A percentile compares a stretch with the other conserved stretches of the same genome.
Conservation (phyloP, 2,329 filamentous ascomycete species). For the Cercospora beticola region DNA sequence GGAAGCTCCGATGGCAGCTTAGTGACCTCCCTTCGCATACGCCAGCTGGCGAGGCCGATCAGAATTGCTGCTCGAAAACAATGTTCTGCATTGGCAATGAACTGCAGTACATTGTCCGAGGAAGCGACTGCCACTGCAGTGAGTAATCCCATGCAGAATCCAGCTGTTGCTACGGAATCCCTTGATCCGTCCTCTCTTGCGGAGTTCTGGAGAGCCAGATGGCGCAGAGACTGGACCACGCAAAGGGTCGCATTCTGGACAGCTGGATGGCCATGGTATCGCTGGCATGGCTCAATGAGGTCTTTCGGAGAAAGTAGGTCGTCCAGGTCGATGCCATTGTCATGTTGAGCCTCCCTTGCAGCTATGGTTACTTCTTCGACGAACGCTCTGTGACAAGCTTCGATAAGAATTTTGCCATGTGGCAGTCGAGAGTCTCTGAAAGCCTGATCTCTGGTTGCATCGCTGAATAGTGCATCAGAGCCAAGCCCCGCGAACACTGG, state of each 20-base stretch:
- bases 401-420: conserved; percentile 12
- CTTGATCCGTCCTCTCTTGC: not conserved
- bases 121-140: conserved; percentile 13
- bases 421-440: conserved; percentile 1
- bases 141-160: conserved; percentile 14
- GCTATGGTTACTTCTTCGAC: conserved; percentile 4
- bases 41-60: conserved; percentile 8
- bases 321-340: not conserved
- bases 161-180: not conserved
- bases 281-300: not conserved
- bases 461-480: conserved; percentile 14
- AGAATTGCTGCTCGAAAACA: conserved; percentile 14
- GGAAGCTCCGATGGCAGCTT: conserved; percentile 2
- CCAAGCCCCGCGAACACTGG: conserved; percentile 17
- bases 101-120: not conserved
- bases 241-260: conserved; percentile 13
- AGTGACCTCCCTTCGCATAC: not conserved
- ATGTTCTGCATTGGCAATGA: conserved; percentile 3
- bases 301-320: conserved; percentile 6
- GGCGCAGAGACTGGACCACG: conserved; percentile 7
- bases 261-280: conserved; percentile 11
- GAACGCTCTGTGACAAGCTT: conserved; percentile 11
- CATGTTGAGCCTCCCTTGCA: not conserved
- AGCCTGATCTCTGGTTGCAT: conserved; percentile 9
- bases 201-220: conserved; percentile 6